Conservation (phyloP, 208 protist genomes). For the Pavlovales sp. region DNA sequence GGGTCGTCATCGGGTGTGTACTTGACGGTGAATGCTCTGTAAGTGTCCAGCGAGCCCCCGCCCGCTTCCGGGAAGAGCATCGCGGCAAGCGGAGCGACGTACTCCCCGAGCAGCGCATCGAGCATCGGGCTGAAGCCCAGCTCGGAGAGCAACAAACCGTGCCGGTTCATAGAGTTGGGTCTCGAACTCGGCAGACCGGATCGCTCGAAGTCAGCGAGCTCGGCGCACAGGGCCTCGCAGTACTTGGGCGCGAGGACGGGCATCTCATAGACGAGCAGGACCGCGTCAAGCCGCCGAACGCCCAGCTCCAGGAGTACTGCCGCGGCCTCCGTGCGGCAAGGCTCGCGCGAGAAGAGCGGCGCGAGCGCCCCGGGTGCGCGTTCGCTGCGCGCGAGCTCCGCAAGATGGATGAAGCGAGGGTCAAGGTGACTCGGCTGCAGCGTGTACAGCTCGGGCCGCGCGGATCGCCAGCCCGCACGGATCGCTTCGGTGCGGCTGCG, state of each 20-base stretch:
- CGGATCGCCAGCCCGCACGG: background rate
- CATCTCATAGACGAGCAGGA: background rate
- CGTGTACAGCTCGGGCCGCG: background rate
- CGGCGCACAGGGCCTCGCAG: constrained; percentile 2
- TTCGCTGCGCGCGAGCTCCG: background rate
- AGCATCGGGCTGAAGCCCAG: background rate
- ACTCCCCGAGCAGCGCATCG: background rate
- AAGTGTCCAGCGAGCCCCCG: background rate
- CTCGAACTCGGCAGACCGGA: background rate
- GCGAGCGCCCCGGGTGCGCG: background rate
- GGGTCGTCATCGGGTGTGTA: constrained; percentile 7
- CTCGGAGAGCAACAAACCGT: background rate
- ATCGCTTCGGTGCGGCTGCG: background rate
- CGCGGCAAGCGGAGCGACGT: background rate
- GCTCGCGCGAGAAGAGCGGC: background rate
- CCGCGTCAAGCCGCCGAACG: background rate
- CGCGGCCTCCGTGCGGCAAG: background rate
- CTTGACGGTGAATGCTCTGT: background rate
- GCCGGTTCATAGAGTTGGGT: constrained; percentile 21
- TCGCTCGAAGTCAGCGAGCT: background rate
- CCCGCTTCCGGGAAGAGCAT: background rate
- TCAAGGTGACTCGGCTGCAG: background rate
- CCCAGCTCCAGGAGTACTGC: too few relatives aligned
- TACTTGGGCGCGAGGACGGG: background rate
- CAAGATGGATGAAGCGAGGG: background rate